A percentile compares a stretch with the other conserved stretches of the same genome.
These are phyloP conservation scores for Rosa persica DNA, from an alignment of 306 rosid genomes.

Conservation along the genomic window DNA sequence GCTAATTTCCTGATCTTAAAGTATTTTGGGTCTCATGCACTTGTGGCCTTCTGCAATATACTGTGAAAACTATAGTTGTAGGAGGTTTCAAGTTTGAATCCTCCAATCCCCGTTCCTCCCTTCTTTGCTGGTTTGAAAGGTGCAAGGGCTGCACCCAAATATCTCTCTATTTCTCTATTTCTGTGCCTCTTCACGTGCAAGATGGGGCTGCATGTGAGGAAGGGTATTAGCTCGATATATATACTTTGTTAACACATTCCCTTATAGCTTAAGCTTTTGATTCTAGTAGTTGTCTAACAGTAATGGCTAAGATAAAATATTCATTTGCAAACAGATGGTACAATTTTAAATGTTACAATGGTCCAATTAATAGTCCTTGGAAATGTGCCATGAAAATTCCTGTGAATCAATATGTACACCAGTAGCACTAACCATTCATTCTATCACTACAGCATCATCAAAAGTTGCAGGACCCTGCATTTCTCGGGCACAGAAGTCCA, in stretches of 20 bases:
- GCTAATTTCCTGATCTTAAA: background rate
- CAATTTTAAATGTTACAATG: no score
- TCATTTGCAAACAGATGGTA: background rate
- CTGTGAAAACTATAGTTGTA: background rate
- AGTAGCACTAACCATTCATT: constrained; percentile 1
- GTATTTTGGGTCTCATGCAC: background rate
- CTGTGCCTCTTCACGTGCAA: background rate
- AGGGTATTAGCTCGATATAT: background rate
- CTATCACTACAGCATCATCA: constrained; percentile 1
- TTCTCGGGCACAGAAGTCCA: constrained; percentile 2
- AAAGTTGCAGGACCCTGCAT: constrained; percentile 5
- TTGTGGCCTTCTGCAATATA: no score
- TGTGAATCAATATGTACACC: background rate
- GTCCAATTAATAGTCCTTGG: background rate
- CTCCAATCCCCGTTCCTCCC: background rate
- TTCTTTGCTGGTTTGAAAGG: background rate
- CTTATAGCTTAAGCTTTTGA: background rate
- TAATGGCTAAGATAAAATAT: background rate
- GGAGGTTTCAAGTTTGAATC: background rate
- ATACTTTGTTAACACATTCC: background rate
- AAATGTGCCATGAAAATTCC: background rate
- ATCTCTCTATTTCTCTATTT: background rate
- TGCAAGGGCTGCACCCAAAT: background rate
- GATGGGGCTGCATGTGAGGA: background rate
- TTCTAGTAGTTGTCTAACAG: background rate